Conservation (phyloP, 257 asterid species). For the Fraxinus quadrangulata region DNA sequence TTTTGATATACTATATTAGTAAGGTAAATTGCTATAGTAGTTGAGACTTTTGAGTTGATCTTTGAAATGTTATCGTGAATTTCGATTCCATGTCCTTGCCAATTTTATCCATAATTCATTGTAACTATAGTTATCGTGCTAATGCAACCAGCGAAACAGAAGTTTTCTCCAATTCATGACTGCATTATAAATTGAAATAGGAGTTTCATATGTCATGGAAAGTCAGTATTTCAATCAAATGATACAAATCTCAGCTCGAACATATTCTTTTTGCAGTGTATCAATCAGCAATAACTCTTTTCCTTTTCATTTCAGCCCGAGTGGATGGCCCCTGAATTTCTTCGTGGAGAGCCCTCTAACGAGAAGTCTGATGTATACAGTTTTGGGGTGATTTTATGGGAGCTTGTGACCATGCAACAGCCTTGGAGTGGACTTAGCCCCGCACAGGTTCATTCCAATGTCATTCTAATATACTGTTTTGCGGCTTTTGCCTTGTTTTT, state of each 20-base stretch:
- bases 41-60: background rate
- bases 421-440: slow-evolving; percentile 96
- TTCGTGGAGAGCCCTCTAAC: slow-evolving; percentile 95
- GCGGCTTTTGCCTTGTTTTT: no score
- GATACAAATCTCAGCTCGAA: slow-evolving; percentile 21
- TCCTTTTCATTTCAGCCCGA: slow-evolving; percentile 80
- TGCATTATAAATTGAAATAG: background rate
- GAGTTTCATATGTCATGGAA: background rate
- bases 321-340: slow-evolving; percentile 99
- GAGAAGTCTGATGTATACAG: slow-evolving; percentile 96
- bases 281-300: slow-evolving; percentile 39
- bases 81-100: background rate
- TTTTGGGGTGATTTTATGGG: slow-evolving; percentile 94
- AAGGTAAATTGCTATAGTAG: background rate
- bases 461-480: background rate
- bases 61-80: background rate
- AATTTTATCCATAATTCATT: no score
- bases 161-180: background rate
- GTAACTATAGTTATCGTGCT: no score
- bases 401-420: slow-evolving; percentile 88
- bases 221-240: slow-evolving; percentile 17
- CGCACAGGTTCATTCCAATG: slow-evolving; percentile 60
- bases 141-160: background rate
- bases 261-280: slow-evolving; percentile 23
- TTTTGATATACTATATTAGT: background rate